Conservation (phyloP, 805 yeast genomes). For the Ogataea glucozyma region DNA sequence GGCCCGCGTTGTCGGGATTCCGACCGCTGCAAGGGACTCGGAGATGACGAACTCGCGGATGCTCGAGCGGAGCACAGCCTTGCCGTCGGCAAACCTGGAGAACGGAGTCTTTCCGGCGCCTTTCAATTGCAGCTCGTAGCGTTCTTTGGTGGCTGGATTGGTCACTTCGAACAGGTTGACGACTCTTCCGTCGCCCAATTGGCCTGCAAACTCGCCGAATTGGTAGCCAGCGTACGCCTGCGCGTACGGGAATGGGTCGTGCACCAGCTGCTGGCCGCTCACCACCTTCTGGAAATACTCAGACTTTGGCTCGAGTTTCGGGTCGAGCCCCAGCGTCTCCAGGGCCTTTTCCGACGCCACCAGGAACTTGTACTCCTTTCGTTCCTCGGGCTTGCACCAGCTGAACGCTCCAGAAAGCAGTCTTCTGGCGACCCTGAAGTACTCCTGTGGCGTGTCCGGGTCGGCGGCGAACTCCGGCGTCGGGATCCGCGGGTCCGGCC, state of each 20-base stretch:
- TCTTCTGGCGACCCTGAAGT: conserved; percentile 53
- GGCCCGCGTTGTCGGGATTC: conserved; percentile 87
- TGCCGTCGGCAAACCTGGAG: conserved; percentile 95
- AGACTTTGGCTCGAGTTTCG: conserved; percentile 29
- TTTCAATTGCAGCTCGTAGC: conserved; percentile 76
- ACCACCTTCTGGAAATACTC: conserved; percentile 50
- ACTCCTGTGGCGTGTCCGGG: conserved; percentile 31
- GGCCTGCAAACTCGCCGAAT: conserved; percentile 96
- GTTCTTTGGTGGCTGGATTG: conserved; percentile 41
- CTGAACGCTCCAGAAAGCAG: conserved; percentile 67
- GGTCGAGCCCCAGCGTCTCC: conserved; percentile 59
- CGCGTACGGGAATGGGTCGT: conserved; percentile 67
- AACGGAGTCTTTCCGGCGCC: conserved; percentile 93
- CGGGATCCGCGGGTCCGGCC: conserved; percentile 35
- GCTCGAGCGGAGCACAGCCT: conserved; percentile 86
- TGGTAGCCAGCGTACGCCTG: conserved; percentile 96
- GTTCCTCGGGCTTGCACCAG: conserved; percentile 65
- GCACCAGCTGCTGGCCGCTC: conserved; percentile 54
- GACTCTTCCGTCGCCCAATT: conserved; percentile 94
- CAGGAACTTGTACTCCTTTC: conserved; percentile 55
- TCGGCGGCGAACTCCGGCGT: conserved; percentile 29
- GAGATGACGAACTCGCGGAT: conserved; percentile 85
- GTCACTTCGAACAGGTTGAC: conserved; percentile 73
- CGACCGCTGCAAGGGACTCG: conserved; percentile 76
- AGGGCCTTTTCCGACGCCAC: conserved; percentile 63